phyloP scores from a whole-genome alignment of 345 rosid species.

The Euphorbia lathyris region DNA sequence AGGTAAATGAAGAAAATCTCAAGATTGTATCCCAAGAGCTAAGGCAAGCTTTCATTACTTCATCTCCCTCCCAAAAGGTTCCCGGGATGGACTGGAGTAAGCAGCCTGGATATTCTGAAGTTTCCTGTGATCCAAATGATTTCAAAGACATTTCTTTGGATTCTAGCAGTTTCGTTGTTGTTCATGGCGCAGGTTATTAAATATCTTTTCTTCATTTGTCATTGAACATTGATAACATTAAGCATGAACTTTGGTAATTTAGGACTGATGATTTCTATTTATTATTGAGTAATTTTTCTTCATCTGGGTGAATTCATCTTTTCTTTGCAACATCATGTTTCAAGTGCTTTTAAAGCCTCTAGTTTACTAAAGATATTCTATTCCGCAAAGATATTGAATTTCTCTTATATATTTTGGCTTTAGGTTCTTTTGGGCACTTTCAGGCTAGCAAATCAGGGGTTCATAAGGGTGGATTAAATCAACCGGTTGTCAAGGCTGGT shows the following conservation, averaged over 20 bases:
- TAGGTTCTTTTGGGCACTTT: slow-evolving; percentile 97
- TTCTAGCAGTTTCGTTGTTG: slow-evolving; percentile 60
- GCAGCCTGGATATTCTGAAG: slow-evolving; percentile 51
- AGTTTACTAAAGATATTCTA: not conserved
- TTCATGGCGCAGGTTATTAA: slow-evolving; percentile 90
- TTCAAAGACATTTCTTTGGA: slow-evolving; percentile 32
- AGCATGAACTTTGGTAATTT: not conserved
- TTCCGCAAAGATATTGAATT: not conserved
- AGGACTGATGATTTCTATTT: not conserved
- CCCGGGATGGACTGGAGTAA: slow-evolving; percentile 93
- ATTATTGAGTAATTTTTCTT: not conserved
- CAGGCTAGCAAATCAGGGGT: slow-evolving; percentile 96
- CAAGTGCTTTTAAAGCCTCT: not conserved
- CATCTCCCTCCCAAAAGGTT: slow-evolving; percentile 36
- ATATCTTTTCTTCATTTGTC: not conserved
- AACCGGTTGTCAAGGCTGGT: slow-evolving; percentile 78
- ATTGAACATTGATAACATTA: not conserved
- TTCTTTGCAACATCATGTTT: too few species aligned
- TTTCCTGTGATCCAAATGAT: slow-evolving; percentile 40
- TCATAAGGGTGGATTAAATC: slow-evolving; percentile 81
- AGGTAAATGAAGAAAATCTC: slow-evolving; percentile 67
- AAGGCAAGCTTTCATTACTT: slow-evolving; percentile 52
- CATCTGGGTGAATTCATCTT: not conserved
- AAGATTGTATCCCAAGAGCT: slow-evolving; percentile 56
- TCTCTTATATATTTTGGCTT: slow-evolving; percentile 7